Evolutionary conservation across 1,284 basidiomycete species (phyloP).

Genomic region (Cutaneotrichosporon dermatis): DNA sequence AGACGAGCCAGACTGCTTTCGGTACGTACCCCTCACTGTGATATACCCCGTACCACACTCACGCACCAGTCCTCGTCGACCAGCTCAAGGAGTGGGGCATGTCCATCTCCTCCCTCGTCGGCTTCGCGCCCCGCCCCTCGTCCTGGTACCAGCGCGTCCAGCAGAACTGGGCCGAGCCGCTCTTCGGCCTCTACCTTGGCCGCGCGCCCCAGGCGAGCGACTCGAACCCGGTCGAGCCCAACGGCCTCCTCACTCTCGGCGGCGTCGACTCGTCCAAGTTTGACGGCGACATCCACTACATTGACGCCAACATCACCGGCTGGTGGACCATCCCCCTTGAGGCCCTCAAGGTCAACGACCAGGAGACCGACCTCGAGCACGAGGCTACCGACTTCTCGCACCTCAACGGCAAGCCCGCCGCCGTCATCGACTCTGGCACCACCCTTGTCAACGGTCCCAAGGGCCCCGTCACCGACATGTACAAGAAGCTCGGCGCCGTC

Average conservation of each 20-base stretch:
- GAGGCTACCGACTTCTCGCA: not conserved
- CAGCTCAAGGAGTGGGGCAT: not conserved
- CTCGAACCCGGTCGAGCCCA: not conserved
- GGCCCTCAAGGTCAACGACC: conserved; percentile 6
- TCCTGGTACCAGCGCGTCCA: conserved; percentile 5
- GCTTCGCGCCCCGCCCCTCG: conserved; percentile 1
- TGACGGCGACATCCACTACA: conserved; percentile 6
- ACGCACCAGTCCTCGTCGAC: not conserved
- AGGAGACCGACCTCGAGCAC: not conserved
- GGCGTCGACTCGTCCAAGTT: conserved; percentile 6
- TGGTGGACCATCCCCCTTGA: conserved; percentile 9
- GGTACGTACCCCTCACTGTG: too few species aligned
- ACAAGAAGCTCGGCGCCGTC: conserved; percentile 3
- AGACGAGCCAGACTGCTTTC: not conserved
- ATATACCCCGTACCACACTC: too few species aligned
- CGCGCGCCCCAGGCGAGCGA: conserved; percentile 38
- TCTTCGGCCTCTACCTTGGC: conserved; percentile 74
- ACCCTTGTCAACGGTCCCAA: conserved; percentile 7
- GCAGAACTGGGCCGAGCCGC: conserved; percentile 57
- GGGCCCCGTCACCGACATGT: conserved; percentile 2
- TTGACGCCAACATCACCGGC: not conserved
- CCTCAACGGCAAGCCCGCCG: not conserved
- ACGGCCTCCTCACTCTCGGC: conserved; percentile 5
- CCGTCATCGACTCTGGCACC: conserved; percentile 11
- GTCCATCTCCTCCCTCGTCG: not conserved